Base-by-base conservation (phyloP, 2,329 filamentous ascomycete species). In the Cordyceps javanica region DNA sequence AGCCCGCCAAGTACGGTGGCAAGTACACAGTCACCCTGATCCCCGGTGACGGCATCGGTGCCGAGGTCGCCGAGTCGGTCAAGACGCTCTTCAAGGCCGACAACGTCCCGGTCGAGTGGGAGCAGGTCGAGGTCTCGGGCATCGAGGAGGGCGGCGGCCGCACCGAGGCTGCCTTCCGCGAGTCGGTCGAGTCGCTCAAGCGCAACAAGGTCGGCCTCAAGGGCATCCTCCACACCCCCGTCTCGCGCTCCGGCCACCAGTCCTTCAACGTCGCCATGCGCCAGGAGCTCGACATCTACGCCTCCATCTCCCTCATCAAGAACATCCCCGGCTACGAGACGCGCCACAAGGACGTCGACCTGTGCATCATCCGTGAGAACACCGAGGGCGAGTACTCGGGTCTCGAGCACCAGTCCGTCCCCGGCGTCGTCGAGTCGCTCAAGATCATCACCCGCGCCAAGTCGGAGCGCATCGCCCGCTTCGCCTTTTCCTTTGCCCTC, bases 51-150 rank as follows among this genome's bases (percentile, higher is more conserved):
- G 94, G 94, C 81, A 96, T 99, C 73, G 94, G 94, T 75, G 90
- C 91, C 75, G 94, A 99, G 80, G 92, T 97, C 62, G 91, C 93
- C 69, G 92, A 97, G 79, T 94, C 91, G 63, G 93, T 99, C 75
- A 96, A 97, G 87, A 95, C 93, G 66, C 89, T 99, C 76, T 97
- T 97, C 88, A 97, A 97, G 86, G 92, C 93, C 73, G 93, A 97
- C 82, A 97, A 96, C 73, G 93, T 97, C 55, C 94, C 94, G 70
- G 87, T 99, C 69, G 91, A 97, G 77, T 97, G 94, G 93, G 94
- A 99, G 78, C 92, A 97, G 81, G 84, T 99, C 68, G 92, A 97
- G 73, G 93, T 96, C 48, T 91, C 90, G 28, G 94, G 94, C 75
- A 83, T 97, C 64, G 90, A 93, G 72, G 85, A 87, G 60, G 89